These are phyloP conservation scores for Podaxis rugospora DNA, from an alignment of 768 basidiomycete species.

Conservation along the genomic window DNA sequence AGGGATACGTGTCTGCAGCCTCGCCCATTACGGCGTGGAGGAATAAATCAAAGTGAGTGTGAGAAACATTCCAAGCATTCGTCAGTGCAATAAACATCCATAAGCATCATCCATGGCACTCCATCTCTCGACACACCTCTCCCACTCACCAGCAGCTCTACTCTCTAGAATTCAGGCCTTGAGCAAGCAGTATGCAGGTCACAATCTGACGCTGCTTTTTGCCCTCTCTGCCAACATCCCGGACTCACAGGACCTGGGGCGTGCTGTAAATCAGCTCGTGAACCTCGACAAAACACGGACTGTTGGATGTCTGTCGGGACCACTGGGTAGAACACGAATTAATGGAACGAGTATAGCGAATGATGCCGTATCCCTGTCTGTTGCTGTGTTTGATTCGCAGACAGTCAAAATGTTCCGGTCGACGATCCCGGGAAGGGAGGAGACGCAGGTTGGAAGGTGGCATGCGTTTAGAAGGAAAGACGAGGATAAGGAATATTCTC, in stretches of 20 bases:
- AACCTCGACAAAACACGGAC: constrained; percentile 32
- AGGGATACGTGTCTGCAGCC: constrained; percentile 28
- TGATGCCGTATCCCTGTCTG: constrained; percentile 25
- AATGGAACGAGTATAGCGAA: not conserved
- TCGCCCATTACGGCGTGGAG: constrained; percentile 5
- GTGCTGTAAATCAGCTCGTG: constrained; percentile 34
- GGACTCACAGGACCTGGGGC: constrained; percentile 31
- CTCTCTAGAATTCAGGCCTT: constrained; percentile 30
- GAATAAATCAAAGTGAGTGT: not conserved
- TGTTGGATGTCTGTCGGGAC: constrained; percentile 62
- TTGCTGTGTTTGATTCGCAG: constrained; percentile 47
- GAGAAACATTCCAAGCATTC: not conserved
- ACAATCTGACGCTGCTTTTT: constrained; percentile 42
- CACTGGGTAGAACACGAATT: constrained; percentile 28
- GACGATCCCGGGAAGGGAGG: constrained; percentile 51
- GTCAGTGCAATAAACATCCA: not conserved
- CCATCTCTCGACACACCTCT: constrained; percentile 35
- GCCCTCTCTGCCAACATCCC: constrained; percentile 42
- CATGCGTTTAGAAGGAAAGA: constrained; percentile 46
- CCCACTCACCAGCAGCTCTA: constrained; percentile 31
- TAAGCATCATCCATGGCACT: constrained; percentile 21
- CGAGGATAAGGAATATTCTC: constrained; percentile 3
- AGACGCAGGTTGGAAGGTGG: constrained; percentile 69
- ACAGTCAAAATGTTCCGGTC: constrained; percentile 54
- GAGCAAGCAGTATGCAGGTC: constrained; percentile 21